A percentile compares a stretch with the other conserved stretches of the same genome.
These are phyloP conservation scores for Camellia granthamiana DNA, from an alignment of 148 eudicot genomes.

Conservation along the genomic window DNA sequence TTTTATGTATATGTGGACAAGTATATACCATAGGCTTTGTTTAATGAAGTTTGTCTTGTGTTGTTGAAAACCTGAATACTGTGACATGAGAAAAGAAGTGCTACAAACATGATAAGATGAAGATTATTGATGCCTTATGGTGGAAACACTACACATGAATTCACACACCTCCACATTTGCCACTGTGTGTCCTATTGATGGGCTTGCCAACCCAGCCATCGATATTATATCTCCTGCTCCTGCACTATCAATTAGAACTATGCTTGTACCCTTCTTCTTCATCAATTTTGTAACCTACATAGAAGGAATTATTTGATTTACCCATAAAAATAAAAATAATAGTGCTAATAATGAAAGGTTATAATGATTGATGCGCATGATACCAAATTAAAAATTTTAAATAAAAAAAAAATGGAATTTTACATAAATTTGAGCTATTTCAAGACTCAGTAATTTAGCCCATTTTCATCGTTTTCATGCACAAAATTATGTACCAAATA, in stretches of 20 bases:
- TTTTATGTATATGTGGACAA: background rate
- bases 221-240: conserved; percentile 98
- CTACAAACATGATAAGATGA: background rate
- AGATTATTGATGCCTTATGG: background rate
- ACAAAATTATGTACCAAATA: background rate
- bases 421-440: background rate
- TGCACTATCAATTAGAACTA: conserved; percentile 66
- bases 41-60: background rate
- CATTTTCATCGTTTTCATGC: background rate
- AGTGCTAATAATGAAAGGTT: background rate
- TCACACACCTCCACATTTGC: conserved; percentile 68
- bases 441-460: background rate
- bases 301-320: background rate
- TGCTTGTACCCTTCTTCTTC: conserved; percentile 87
- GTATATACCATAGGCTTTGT: background rate
- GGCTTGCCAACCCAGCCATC: conserved; percentile 84
- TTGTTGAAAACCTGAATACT: conserved; percentile 1
- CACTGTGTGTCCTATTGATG: conserved; percentile 93
- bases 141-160: background rate
- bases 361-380: background rate
- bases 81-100: background rate
- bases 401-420: background rate
- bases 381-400: background rate
- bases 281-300: conserved; percentile 77
- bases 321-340: background rate